Percentiles rank a stretch among this genome's conserved stretches.
These are phyloP conservation scores for Sanghuangporus sanghuang DNA, from an alignment of 1,284 basidiomycete species.

Conservation along the genomic window DNA sequence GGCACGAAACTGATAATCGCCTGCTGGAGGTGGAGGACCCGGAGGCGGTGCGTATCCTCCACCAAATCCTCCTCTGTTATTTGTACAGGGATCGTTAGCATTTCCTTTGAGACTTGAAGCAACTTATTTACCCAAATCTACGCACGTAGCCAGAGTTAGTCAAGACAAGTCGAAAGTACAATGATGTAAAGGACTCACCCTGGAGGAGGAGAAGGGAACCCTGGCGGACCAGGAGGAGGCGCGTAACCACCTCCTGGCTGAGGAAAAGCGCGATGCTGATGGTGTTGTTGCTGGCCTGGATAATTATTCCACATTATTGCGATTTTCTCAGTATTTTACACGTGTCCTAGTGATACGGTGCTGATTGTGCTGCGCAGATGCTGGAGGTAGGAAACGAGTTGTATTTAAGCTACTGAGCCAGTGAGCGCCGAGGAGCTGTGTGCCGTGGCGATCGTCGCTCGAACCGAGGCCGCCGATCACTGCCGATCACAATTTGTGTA, in stretches of 20 bases:
- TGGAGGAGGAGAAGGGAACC: conserved; percentile 9
- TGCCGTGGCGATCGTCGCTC: background rate
- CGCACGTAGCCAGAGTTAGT: background rate
- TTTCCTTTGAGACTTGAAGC: background rate
- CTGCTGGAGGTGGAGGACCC: conserved; percentile 23
- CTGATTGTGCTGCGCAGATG: background rate
- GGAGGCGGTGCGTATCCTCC: conserved; percentile 3
- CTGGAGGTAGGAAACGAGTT: background rate
- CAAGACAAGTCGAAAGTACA: background rate
- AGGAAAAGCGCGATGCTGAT: background rate
- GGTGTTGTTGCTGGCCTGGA: conserved; percentile 14
- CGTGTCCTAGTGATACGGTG: background rate
- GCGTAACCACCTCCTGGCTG: background rate
- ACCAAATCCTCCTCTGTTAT: background rate
- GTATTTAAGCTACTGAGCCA: background rate
- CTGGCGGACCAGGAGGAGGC: conserved; percentile 8
- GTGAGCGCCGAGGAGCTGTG: background rate
- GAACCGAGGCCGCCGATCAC: background rate
- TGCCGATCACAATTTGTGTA: background rate
- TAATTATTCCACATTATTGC: conserved; percentile 13
- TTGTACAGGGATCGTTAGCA: background rate
- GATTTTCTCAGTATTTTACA: background rate
- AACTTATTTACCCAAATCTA: background rate
- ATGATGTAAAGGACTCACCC: background rate
- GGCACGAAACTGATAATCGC: conserved; percentile 17